phyloP scores from a whole-genome alignment of 345 rosid genomes.

The Lagerstroemia speciosa region DNA sequence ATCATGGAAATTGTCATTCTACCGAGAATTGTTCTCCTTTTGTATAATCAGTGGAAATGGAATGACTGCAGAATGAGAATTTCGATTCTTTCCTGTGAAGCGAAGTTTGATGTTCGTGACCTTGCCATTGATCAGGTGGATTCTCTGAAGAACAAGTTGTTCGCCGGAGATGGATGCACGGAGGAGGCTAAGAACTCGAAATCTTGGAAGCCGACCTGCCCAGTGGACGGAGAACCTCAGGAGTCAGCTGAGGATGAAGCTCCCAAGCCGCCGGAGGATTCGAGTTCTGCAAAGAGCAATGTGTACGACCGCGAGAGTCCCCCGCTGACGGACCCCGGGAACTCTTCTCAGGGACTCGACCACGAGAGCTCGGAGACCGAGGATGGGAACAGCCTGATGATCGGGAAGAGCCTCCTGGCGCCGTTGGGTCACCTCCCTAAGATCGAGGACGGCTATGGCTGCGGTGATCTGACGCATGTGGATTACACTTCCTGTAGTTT shows the following conservation, averaged over 20 bases:
- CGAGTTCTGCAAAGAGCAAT: slow-evolving; percentile 40
- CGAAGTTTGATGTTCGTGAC: too few relatives aligned
- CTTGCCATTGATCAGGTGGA: slow-evolving; percentile 32
- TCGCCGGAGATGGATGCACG: slow-evolving; percentile 12
- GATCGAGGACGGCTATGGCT: slow-evolving; percentile 19
- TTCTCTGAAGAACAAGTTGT: slow-evolving; percentile 39
- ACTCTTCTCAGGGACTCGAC: slow-evolving; percentile 31
- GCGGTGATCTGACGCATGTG: slow-evolving; percentile 12
- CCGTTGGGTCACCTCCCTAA: slow-evolving; percentile 21
- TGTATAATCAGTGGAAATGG: too few relatives aligned
- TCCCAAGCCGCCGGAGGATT: slow-evolving; percentile 31
- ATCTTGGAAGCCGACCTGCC: neutral
- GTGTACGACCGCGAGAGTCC: slow-evolving; percentile 40
- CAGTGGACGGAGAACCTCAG: neutral
- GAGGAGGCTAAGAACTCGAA: slow-evolving; percentile 12
- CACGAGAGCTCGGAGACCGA: slow-evolving; percentile 37
- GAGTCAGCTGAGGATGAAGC: neutral
- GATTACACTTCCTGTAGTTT: slow-evolving; percentile 26
- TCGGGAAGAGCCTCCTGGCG: slow-evolving; percentile 20
- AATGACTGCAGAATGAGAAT: too few relatives aligned
- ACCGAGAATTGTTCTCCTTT: too few relatives aligned
- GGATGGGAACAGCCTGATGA: slow-evolving; percentile 35
- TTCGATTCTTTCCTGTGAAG: too few relatives aligned
- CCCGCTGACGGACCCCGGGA: slow-evolving; percentile 27
- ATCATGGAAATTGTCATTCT: too few relatives aligned